Percentiles rank a stretch among this genome's conserved stretches.
These are phyloP conservation scores for Porcisia deanei DNA, from an alignment of 208 protist species.

Conservation along the genomic window DNA sequence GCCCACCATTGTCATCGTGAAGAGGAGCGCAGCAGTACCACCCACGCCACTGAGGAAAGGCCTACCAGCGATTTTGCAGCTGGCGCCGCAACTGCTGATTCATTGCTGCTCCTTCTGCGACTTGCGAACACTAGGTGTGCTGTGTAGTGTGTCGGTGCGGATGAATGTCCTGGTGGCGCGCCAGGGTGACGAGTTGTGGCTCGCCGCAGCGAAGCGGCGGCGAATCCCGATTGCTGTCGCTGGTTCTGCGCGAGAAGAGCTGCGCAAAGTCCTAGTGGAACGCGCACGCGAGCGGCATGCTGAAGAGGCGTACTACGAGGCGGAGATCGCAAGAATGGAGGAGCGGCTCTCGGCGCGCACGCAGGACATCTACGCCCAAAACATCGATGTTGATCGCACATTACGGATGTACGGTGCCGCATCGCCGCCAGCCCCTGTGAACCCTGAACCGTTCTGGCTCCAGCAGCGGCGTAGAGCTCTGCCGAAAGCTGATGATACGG, in stretches of 20 bases:
- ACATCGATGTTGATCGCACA: conserved; percentile 39
- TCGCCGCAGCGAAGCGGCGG: conserved; percentile 20
- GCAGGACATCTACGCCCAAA: conserved; percentile 34
- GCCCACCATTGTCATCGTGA: conserved; percentile 2
- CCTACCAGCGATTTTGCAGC: conserved; percentile 4
- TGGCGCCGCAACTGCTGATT: conserved; percentile 24
- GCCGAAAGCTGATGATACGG: background rate
- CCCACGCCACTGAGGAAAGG: background rate
- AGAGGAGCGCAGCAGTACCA: background rate
- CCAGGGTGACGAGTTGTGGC: conserved; percentile 27
- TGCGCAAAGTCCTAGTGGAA: conserved; percentile 10
- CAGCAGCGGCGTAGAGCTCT: conserved; percentile 1
- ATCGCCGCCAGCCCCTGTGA: background rate
- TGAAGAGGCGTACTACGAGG: conserved; percentile 33
- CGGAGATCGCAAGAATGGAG: conserved; percentile 32
- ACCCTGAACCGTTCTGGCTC: conserved; percentile 15
- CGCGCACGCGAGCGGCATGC: conserved; percentile 23
- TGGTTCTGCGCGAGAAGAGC: conserved; percentile 11
- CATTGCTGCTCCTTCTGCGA: conserved; percentile 33
- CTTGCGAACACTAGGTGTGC: conserved; percentile 24
- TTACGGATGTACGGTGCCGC: conserved; percentile 21
- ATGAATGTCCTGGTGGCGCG: conserved; percentile 28
- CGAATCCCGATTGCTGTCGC: conserved; percentile 15
- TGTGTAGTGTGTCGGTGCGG: conserved; percentile 27
- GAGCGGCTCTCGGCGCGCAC: conserved; percentile 34